Conservation (phyloP, 305 asterid genomes). For the Solanum hybrid region DNA sequence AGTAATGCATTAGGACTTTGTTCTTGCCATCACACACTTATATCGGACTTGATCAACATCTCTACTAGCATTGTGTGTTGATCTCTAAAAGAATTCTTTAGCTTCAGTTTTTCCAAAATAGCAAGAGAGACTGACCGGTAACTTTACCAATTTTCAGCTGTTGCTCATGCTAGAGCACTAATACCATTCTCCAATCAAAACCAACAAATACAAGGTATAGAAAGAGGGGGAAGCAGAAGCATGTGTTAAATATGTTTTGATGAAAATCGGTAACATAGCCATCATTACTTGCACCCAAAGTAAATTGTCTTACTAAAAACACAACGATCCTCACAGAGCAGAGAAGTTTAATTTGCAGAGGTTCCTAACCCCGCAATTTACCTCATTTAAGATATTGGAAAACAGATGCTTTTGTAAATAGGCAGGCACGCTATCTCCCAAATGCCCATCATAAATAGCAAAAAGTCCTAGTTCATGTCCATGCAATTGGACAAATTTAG, state of each 20-base stretch:
- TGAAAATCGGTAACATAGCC: background rate
- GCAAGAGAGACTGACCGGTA: background rate
- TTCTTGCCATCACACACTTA: background rate
- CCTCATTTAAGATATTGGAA: slow-evolving; percentile 79
- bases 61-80: background rate
- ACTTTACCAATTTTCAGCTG: background rate
- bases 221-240: background rate
- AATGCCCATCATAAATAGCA: slow-evolving; percentile 84
- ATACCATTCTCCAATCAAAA: background rate
- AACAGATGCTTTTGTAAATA: slow-evolving; percentile 78
- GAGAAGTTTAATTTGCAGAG: background rate
- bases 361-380: slow-evolving; percentile 5
- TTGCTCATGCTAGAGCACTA: background rate
- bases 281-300: background rate
- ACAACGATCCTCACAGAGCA: background rate
- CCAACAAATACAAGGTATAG: background rate
- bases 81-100: background rate
- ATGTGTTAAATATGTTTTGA: background rate
- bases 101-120: background rate
- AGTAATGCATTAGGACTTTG: background rate
- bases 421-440: slow-evolving; percentile 79
- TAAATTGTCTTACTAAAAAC: background rate
- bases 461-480: slow-evolving; percentile 80
- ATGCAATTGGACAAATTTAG: slow-evolving; percentile 54
- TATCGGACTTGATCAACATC: background rate